Conservation (phyloP, 1,284 basidiomycete genomes). For the Ustilago tritici region DNA sequence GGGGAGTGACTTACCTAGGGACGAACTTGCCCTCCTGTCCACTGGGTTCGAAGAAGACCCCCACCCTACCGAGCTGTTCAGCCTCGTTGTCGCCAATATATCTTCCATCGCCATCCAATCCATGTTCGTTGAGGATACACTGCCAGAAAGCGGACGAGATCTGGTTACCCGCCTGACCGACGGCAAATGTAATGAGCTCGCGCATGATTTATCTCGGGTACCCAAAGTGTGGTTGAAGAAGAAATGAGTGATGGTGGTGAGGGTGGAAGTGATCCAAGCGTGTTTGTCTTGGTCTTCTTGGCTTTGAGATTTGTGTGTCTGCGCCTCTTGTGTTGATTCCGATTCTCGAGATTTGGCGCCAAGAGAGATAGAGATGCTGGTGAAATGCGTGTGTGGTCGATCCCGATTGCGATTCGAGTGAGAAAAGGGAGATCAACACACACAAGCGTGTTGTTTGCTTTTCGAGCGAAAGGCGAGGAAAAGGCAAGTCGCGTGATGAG, state of each 20-base stretch:
- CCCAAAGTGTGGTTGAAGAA: too few relatives aligned
- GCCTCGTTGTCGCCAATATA: slow-evolving; percentile 64
- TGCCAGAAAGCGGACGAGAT: slow-evolving; percentile 69
- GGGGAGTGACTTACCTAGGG: slow-evolving; percentile 48
- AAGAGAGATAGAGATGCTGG: background rate
- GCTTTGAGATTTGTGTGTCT: background rate
- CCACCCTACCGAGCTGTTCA: slow-evolving; percentile 59
- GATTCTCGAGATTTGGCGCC: background rate
- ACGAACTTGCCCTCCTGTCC: slow-evolving; percentile 67
- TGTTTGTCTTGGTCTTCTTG: too few relatives aligned
- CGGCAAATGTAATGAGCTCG: slow-evolving; percentile 58
- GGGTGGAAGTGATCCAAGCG: slow-evolving; percentile 36
- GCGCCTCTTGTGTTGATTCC: background rate
- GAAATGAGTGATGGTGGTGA: background rate
- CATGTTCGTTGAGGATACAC: slow-evolving; percentile 68
- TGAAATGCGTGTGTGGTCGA: background rate
- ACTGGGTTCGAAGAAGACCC: slow-evolving; percentile 69
- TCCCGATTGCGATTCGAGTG: background rate
- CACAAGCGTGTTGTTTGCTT: background rate
- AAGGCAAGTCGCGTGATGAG: slow-evolving; percentile 4
- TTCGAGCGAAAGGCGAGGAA: background rate
- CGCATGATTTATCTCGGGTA: slow-evolving; percentile 24
- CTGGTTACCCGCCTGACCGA: slow-evolving; percentile 78
- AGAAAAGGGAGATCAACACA: slow-evolving; percentile 17
- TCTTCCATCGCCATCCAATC: slow-evolving; percentile 65